These are phyloP conservation scores for Lachnellula cervina DNA, from an alignment of 2,329 filamentous ascomycete genomes.

Conservation along the genomic window DNA sequence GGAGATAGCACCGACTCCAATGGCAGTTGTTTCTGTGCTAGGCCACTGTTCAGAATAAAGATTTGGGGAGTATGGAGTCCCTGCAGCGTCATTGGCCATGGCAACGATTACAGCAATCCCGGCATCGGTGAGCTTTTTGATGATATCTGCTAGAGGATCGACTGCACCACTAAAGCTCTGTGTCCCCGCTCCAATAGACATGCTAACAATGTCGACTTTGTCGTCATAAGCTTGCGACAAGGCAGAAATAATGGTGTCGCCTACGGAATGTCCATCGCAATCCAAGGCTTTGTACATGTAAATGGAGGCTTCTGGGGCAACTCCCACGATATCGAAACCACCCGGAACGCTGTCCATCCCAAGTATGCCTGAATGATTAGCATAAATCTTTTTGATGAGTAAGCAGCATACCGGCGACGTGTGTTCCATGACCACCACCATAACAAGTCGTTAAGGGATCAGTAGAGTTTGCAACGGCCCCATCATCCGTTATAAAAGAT, in stretches of 20 bases:
- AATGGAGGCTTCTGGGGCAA: constrained; percentile 21
- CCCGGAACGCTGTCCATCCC: constrained; percentile 14
- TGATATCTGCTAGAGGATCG: constrained; percentile 9
- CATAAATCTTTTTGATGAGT: neutral
- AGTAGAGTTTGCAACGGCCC: neutral
- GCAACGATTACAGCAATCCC: constrained; percentile 13
- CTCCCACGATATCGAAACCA: constrained; percentile 17
- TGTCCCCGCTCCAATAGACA: constrained; percentile 18
- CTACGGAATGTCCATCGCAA: constrained; percentile 12
- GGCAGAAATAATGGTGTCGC: constrained; percentile 20
- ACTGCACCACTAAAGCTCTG: neutral
- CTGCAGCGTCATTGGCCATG: constrained; percentile 13
- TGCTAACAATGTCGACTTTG: constrained; percentile 23
- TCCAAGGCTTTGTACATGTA: constrained; percentile 23
- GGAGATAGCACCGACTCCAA: constrained; percentile 17
- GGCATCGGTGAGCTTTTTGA: constrained; percentile 6
- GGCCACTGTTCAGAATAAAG: constrained; percentile 14
- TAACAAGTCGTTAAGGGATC: constrained; percentile 20
- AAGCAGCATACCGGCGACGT: constrained; percentile 16
- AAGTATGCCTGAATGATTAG: constrained; percentile 15
- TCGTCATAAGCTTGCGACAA: constrained; percentile 19
- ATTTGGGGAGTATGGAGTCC: constrained; percentile 2
- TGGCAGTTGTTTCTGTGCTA: constrained; percentile 10
- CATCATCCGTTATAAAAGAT: constrained; percentile 51
- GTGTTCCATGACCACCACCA: constrained; percentile 22